Conservation (phyloP, 257 asterid species). For the Nicotiana obtusifolia region DNA sequence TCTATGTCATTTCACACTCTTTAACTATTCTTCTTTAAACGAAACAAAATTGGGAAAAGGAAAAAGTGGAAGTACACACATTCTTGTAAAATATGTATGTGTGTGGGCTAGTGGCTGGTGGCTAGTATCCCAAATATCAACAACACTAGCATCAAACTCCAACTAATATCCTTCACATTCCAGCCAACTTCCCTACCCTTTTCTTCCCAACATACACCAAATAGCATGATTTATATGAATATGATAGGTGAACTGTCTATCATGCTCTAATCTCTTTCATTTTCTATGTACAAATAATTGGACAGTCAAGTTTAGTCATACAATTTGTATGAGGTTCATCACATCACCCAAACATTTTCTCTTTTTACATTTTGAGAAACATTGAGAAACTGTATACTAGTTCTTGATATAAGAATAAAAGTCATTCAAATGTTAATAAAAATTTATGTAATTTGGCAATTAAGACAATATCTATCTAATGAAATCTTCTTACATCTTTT, state of each 20-base stretch:
- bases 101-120: neutral
- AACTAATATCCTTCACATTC: conserved; percentile 8
- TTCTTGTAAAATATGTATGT: neutral
- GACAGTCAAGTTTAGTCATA: neutral
- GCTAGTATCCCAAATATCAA: neutral
- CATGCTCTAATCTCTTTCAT: too few relatives aligned
- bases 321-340: neutral
- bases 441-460: neutral
- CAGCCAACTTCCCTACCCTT: neutral
- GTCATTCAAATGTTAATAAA: neutral
- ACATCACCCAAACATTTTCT: neutral
- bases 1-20: neutral
- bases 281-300: too few relatives aligned
- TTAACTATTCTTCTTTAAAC: neutral
- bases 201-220: neutral
- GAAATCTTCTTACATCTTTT: neutral
- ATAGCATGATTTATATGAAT: neutral
- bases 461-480: neutral
- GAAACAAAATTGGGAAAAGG: neutral
- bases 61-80: neutral
- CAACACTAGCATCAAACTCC: neutral
- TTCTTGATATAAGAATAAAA: neutral
- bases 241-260: too few relatives aligned
- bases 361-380: neutral
- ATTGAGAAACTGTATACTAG: neutral